Conservation (phyloP, 192 early-diverging fungal genomes). For the Coemansia brasiliensis region DNA sequence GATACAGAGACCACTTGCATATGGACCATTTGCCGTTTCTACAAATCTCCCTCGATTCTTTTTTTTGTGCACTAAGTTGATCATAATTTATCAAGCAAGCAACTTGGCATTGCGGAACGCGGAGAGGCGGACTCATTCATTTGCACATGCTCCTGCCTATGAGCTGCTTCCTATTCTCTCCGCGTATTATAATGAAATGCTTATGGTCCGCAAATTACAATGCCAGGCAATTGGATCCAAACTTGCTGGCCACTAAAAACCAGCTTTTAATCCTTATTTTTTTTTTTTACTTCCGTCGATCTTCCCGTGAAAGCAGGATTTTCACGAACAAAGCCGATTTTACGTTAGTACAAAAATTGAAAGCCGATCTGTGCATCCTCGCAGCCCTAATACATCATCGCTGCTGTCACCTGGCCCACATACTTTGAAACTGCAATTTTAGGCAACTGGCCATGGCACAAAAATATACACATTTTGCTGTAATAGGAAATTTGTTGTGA, state of each 20-base stretch:
- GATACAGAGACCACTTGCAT: too few species aligned
- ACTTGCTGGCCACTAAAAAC: too few species aligned
- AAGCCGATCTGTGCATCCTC: conserved; percentile 5
- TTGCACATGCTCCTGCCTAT: conserved; percentile 6
- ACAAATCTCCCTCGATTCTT: too few species aligned
- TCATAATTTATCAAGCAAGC: too few species aligned
- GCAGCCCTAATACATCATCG: neutral
- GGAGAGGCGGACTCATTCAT: neutral
- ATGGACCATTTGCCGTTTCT: too few species aligned
- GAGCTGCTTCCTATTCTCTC: neutral
- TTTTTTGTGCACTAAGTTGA: too few species aligned
- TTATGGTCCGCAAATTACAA: too few species aligned
- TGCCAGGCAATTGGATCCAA: too few species aligned
- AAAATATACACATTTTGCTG: neutral
- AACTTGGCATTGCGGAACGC: neutral
- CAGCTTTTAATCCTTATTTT: too few species aligned
- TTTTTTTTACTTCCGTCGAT: neutral
- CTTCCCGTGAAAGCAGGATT: neutral
- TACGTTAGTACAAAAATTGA: neutral
- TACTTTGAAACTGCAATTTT: too few species aligned
- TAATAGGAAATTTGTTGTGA: too few species aligned
- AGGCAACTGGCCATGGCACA: conserved; percentile 3
- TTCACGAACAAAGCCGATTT: neutral
- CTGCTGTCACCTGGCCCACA: neutral
- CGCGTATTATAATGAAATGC: neutral